phyloP scores from a whole-genome alignment of 2,329 filamentous ascomycete species.

The Cercospora janseana region DNA sequence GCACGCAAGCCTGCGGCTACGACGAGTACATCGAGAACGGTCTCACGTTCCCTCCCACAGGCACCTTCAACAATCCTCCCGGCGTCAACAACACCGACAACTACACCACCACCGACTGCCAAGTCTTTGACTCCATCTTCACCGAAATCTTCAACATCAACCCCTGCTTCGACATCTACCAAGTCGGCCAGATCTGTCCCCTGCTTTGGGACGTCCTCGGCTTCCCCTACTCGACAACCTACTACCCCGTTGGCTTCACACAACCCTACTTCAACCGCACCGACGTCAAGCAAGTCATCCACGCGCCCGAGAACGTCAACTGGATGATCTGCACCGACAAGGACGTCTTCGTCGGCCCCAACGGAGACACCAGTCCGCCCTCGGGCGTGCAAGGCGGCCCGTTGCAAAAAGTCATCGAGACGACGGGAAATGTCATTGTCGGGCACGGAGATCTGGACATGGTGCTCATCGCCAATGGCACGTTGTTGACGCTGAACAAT shows the following conservation, averaged over 20 bases:
- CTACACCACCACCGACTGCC: slow-evolving; percentile 27
- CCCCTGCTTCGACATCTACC: slow-evolving; percentile 39
- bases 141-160: slow-evolving; percentile 30
- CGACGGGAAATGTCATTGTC: slow-evolving; percentile 37
- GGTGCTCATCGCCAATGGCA: slow-evolving; percentile 52
- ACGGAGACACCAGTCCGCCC: slow-evolving; percentile 21
- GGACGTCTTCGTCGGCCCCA: slow-evolving; percentile 19
- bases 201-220: slow-evolving; percentile 20
- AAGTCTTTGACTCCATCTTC: slow-evolving; percentile 10
- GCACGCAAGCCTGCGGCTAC: slow-evolving; percentile 41
- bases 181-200: slow-evolving; percentile 35
- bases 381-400: slow-evolving; percentile 24
- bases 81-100: slow-evolving; percentile 26
- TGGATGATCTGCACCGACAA: slow-evolving; percentile 39
- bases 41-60: slow-evolving; percentile 38
- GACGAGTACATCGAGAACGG: slow-evolving; percentile 52
- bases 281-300: slow-evolving; percentile 52
- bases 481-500: slow-evolving; percentile 54
- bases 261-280: slow-evolving; percentile 52
- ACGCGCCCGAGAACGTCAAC: slow-evolving; percentile 38
- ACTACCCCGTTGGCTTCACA: slow-evolving; percentile 15
- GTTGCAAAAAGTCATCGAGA: slow-evolving; percentile 33
- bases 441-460: slow-evolving; percentile 46
- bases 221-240: slow-evolving; percentile 14
- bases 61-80: slow-evolving; percentile 26